phyloP scores from a whole-genome alignment of 345 rosid species.

The Lenwebbia sp. region DNA sequence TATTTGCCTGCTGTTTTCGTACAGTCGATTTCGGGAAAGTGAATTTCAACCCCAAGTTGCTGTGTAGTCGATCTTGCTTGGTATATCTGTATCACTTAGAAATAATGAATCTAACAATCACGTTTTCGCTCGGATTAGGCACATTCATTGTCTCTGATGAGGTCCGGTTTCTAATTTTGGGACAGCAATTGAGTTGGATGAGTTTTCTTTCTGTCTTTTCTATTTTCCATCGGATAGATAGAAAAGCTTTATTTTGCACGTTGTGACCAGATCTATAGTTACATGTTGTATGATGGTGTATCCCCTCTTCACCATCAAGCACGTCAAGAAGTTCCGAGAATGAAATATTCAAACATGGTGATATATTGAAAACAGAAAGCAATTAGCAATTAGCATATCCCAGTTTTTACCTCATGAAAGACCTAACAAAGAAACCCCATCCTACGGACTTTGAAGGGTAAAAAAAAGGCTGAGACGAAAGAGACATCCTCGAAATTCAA shows the following conservation, averaged over 20 bases:
- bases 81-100: background rate
- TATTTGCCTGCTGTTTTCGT: background rate
- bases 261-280: background rate
- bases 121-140: background rate
- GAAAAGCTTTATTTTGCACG: background rate
- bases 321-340: background rate
- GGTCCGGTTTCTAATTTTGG: background rate
- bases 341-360: background rate
- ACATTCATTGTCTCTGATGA: background rate
- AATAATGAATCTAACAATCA: background rate
- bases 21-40: background rate
- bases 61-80: background rate
- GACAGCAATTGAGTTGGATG: background rate
- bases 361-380: background rate
- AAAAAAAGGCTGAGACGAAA: background rate
- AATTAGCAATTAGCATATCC: background rate
- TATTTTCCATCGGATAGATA: background rate
- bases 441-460: background rate
- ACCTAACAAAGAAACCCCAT: background rate
- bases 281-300: background rate
- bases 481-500: background rate
- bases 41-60: background rate
- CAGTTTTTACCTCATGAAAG: background rate
- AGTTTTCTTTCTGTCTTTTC: background rate
- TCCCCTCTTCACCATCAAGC: background rate